Base-by-base conservation (phyloP, 1,284 basidiomycete genomes). In the Pseudozyma thailandica region DNA sequence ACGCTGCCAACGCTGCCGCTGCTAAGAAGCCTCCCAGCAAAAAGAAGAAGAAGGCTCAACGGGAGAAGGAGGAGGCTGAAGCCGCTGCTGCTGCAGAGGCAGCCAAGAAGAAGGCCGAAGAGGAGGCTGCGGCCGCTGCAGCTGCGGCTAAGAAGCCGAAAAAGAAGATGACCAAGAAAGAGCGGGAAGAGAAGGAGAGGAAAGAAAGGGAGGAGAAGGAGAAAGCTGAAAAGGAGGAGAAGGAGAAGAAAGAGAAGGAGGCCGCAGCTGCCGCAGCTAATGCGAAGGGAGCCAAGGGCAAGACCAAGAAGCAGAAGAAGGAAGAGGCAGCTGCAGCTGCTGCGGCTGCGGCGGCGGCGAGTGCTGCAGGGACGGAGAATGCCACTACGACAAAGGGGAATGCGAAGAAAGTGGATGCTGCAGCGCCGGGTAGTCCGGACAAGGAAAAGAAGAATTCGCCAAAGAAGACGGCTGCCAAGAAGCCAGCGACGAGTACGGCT, bases 91-190 rank as follows among this genome's bases (percentile, higher is more conserved):
- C 71, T 10, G 72, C 63, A 15, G 71, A 66, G 50, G 65, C 53
- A 6, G 68, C 72, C 43, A 72, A 71, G 57, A 62, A 60, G 42
- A 66, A 69, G 42, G 64, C 60, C 15, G 68, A 68, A 21, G 61
- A 63, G 44, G 51, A 73, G 35, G 59, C 60, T 10, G 56, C 70
- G 20, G 58, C 60, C 7, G 64, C 61, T 2, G 65, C 58, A 0
- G 61, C 61, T 1, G 57, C 65, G 2, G 57, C 71, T 16, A 63
- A 64, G 57, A 62, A 64, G 51, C 58, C 60, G 6, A 69, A 60
- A 52, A 77, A 76, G 63, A 75, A 77, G 63, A 59, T 64, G 48
- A 76, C 72, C 30, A 80, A 78, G 42, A 69, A 71, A 41, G 63
- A 74, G 41, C 64, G 65, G 25, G 63, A 64, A 30, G 62, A 66